phyloP scores from a whole-genome alignment of 1,139 yeast species.

The Geotrichum klebahnii region DNA sequence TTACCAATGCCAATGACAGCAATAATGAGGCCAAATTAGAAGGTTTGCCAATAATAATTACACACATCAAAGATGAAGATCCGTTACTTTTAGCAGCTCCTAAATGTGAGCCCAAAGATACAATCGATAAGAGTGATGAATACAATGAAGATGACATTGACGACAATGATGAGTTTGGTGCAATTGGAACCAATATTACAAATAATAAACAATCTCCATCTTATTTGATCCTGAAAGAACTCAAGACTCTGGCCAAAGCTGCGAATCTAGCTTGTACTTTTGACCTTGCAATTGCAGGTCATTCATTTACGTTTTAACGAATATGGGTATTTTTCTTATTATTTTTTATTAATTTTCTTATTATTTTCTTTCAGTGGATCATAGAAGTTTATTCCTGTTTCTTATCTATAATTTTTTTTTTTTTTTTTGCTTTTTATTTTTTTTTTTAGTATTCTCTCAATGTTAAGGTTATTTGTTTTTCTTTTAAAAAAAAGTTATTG shows the following conservation, averaged over 20 bases:
- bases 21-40: conserved; percentile 30
- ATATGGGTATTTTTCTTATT: neutral
- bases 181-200: neutral
- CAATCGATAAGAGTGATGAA: neutral
- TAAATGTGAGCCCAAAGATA: neutral
- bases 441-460: neutral
- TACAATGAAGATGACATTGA: neutral
- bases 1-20: neutral
- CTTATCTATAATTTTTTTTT: neutral
- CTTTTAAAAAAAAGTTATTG: neutral
- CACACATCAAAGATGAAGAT: conserved; percentile 62
- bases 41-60: conserved; percentile 55
- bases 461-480: neutral
- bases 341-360: neutral
- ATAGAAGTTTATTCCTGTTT: neutral
- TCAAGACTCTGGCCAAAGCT: conserved; percentile 23
- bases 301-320: neutral
- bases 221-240: conserved; percentile 24
- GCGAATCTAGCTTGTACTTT: conserved; percentile 27
- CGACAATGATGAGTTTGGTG: neutral
- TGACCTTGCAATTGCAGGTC: conserved; percentile 28
- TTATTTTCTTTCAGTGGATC: neutral
- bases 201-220: conserved; percentile 12
- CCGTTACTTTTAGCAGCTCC: conserved; percentile 15
- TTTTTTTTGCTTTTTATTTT: neutral